Evolutionary conservation across 1,284 basidiomycete species (phyloP).

Genomic region (Microbotryum intermedium): DNA sequence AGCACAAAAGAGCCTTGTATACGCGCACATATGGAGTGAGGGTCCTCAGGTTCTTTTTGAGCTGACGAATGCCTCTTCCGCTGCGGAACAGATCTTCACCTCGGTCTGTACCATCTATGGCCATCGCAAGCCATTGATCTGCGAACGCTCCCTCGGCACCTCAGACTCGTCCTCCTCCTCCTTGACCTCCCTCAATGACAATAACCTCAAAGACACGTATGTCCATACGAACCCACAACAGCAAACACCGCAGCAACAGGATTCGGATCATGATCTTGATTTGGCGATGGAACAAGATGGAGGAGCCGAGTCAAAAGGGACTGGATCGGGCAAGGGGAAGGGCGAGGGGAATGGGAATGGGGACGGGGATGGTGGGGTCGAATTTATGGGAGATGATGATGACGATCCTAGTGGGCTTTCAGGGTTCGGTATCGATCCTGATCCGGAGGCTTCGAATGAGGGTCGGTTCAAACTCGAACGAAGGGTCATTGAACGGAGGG

Average conservation of each 20-base stretch:
- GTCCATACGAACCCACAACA: too few species aligned
- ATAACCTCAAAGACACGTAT: too few species aligned
- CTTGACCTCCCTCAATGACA: neutral
- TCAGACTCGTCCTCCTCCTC: neutral
- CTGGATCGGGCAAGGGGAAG: too few species aligned
- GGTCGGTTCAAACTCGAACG: too few species aligned
- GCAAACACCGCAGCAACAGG: too few species aligned
- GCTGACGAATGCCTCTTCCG: neutral
- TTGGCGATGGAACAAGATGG: too few species aligned
- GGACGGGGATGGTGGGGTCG: too few species aligned
- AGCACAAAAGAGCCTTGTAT: too few species aligned
- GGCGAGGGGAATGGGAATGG: too few species aligned
- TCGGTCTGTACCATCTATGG: conserved; percentile 22
- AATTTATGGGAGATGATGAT: neutral
- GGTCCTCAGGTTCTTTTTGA: neutral
- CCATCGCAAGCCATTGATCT: conserved; percentile 10
- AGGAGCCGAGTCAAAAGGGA: too few species aligned
- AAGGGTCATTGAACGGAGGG: too few species aligned
- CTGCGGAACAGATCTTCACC: conserved; percentile 3
- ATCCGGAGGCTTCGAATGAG: neutral
- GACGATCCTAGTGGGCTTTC: neutral
- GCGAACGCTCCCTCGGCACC: neutral
- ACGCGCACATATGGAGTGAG: neutral
- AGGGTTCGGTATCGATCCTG: neutral
- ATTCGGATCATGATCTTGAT: too few species aligned